A percentile compares a stretch with the other conserved stretches of the same genome.
phyloP scores from a whole-genome alignment of 805 yeast genomes.

The Suhomyces kilbournensis region DNA sequence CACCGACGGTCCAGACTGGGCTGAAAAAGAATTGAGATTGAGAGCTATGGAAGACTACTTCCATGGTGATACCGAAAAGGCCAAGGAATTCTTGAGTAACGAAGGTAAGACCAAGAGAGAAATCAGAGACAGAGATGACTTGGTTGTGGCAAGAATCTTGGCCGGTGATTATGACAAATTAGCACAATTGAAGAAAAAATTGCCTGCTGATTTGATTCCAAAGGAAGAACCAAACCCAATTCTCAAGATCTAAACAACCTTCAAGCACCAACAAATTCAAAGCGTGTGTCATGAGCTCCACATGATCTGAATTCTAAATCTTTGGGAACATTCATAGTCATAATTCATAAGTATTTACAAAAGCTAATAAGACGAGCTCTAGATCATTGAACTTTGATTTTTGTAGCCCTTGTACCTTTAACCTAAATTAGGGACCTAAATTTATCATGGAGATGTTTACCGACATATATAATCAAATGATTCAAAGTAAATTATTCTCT shows the following conservation, averaged over 20 bases:
- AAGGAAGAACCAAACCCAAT: constrained; percentile 31
- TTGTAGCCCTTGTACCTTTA: not conserved
- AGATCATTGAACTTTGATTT: not conserved
- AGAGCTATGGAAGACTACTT: constrained; percentile 67
- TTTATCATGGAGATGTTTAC: not conserved
- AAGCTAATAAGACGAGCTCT: not conserved
- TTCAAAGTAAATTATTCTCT: not conserved
- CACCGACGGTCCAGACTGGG: constrained; percentile 65
- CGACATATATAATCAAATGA: not conserved
- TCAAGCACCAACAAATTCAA: not conserved
- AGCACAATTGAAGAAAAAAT: constrained; percentile 53
- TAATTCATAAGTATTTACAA: not conserved
- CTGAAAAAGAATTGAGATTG: constrained; percentile 73
- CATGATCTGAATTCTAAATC: not conserved
- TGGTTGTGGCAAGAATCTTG: constrained; percentile 76
- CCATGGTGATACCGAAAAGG: constrained; percentile 50
- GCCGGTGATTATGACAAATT: constrained; percentile 80
- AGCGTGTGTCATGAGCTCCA: not conserved
- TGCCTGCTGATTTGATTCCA: constrained; percentile 38
- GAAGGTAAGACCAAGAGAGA: constrained; percentile 54
- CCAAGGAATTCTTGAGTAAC: constrained; percentile 52
- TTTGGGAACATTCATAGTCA: constrained; percentile 3
- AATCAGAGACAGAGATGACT: constrained; percentile 65
- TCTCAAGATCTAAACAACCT: constrained; percentile 27
- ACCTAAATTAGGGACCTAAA: too few species aligned